phyloP scores from a whole-genome alignment of 129 eudicot species.

The Flaveria brownii region DNA sequence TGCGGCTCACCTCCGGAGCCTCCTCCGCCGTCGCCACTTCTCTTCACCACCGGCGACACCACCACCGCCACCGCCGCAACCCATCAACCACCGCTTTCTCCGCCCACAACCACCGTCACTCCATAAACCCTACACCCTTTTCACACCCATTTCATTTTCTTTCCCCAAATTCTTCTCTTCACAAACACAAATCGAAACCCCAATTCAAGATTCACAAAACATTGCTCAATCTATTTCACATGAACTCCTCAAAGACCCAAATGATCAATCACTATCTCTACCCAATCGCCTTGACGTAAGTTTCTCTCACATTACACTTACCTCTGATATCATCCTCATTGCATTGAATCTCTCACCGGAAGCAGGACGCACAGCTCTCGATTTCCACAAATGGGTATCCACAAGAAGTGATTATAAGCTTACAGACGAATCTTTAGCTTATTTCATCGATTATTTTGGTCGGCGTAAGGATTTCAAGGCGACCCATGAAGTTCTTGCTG shows the following conservation, averaged over 20 bases:
- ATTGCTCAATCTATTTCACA: constrained; percentile 51
- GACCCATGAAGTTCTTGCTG: constrained; percentile 53
- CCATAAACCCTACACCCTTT: constrained; percentile 26
- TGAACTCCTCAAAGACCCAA: constrained; percentile 61
- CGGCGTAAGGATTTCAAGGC: constrained; percentile 89
- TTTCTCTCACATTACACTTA: constrained; percentile 54
- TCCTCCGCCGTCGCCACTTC: constrained; percentile 46
- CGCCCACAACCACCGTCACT: not conserved
- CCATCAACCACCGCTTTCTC: constrained; percentile 6
- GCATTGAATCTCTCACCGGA: constrained; percentile 62
- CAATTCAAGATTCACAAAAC: constrained; percentile 27
- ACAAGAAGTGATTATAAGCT: constrained; percentile 46
- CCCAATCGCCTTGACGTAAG: constrained; percentile 57
- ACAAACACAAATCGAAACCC: constrained; percentile 3
- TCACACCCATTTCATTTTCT: constrained; percentile 17
- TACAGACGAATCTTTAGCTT: constrained; percentile 52
- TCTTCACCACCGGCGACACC: constrained; percentile 24
- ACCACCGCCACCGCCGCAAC: constrained; percentile 25
- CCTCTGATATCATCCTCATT: constrained; percentile 44
- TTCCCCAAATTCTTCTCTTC: constrained; percentile 43
- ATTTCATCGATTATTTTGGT: constrained; percentile 74
- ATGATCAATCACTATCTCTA: constrained; percentile 41
- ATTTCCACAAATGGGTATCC: constrained; percentile 68
- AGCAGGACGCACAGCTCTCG: constrained; percentile 66
- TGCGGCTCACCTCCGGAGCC: constrained; percentile 38